Base-by-base conservation (phyloP, 768 basidiomycete genomes). In the Trametes maxima region DNA sequence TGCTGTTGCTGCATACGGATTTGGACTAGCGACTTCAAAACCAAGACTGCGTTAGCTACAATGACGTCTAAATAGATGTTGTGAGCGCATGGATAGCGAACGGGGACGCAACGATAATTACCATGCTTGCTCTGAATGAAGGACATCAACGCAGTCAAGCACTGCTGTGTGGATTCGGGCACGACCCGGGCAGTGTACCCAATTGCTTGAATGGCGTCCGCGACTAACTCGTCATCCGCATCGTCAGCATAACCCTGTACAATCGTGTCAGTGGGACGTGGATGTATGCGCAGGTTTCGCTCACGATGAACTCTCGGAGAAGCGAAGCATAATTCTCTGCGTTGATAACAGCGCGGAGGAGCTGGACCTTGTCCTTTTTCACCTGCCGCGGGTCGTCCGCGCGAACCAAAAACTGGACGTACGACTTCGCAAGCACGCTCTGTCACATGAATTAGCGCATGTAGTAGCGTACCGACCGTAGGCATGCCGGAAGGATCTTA, bases 21-120 rank as follows among this genome's bases (percentile, higher is more conserved):
- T 64, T 95, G 91, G 17, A 96, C 86, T 24, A 97, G 84, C 21
- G 85, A 80, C 73, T 96, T 95, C 50, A 97, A 82, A 10, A 94
- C 92, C 48, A 94, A 75, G 39, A 98, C 90, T 1, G 94, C 89
- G 60, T 82, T 87, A 66, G 85, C 88, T 37, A 94, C 89, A 13
- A 93, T 83, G 2, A 79, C 74, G 69, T 94, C 95, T 95, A 49
- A 19, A 12, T 13, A n/a, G 52, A 12, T 43, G 43, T 4, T 3
- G 14, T 44, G 25, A 52, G 61, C 13, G 36, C 25, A 43, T 19
- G 25, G 47, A 19, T 33, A 3, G 7, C 12, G 33, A 13, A 25
- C 21, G 2, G 24, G 45, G 12, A 24, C 25, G 16, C 13, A 16
- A 25, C 17, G 5, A 3, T 12, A 25, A 54, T 58, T 28, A 73